A percentile compares a stretch with the other conserved stretches of the same genome.
Evolutionary conservation across 768 basidiomycete species (phyloP).

Genomic region (Termitomyces bulborhizus): DNA sequence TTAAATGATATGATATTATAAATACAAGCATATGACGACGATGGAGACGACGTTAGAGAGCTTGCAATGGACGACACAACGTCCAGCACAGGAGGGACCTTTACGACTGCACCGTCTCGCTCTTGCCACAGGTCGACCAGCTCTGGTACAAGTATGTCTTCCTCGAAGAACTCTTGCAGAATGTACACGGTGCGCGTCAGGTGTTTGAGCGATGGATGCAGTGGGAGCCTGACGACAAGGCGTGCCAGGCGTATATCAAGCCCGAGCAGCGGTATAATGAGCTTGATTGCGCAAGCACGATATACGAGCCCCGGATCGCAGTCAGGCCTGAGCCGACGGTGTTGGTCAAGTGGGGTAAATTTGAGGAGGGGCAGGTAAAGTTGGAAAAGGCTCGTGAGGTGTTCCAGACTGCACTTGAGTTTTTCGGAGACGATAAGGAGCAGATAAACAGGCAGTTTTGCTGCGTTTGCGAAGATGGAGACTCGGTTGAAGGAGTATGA

Average conservation of each 20-base stretch:
- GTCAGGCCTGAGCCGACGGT: slow-evolving; percentile 73
- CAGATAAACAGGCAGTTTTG: slow-evolving; percentile 97
- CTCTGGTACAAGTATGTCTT: slow-evolving; percentile 99
- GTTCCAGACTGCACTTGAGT: slow-evolving; percentile 86
- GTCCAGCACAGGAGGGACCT: slow-evolving; percentile 96
- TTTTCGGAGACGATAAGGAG: slow-evolving; percentile 83
- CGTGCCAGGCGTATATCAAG: slow-evolving; percentile 99
- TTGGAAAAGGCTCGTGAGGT: slow-evolving; percentile 78
- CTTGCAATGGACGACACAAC: too few relatives aligned
- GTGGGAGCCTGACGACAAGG: slow-evolving; percentile 99
- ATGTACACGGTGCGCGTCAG: slow-evolving; percentile 93
- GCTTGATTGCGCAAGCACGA: slow-evolving; percentile 82
- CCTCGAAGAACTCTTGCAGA: slow-evolving; percentile 93
- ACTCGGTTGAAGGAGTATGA: slow-evolving; percentile 94
- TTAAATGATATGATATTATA: too few relatives aligned
- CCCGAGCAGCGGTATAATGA: slow-evolving; percentile 93
- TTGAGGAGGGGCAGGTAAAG: slow-evolving; percentile 76
- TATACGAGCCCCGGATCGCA: slow-evolving; percentile 89
- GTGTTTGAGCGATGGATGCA: slow-evolving; percentile 99
- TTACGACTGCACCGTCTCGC: slow-evolving; percentile 93
- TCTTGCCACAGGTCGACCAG: slow-evolving; percentile 93
- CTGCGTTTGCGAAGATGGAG: slow-evolving; percentile 96
- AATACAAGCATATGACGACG: too few relatives aligned
- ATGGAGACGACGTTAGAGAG: too few relatives aligned
- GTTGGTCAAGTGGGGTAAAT: slow-evolving; percentile 83